A percentile compares a stretch with the other conserved stretches of the same genome.
Conservation (phyloP, 2,329 filamentous ascomycete species). For the Penicillium frequentans region DNA sequence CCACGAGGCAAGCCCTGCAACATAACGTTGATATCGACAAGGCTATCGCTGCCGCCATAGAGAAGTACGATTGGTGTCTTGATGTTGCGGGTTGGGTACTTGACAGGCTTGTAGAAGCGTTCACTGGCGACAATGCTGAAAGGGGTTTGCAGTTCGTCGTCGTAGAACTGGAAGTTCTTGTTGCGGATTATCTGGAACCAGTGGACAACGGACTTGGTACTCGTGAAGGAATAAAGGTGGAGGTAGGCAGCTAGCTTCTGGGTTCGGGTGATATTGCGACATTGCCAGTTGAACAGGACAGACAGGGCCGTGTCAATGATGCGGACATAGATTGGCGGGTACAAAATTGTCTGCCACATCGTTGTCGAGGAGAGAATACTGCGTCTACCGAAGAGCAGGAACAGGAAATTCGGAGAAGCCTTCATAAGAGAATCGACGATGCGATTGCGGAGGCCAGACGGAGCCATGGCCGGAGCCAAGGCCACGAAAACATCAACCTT, state of each 20-base stretch:
- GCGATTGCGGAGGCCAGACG: conserved; percentile 82
- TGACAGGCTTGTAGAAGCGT: conserved; percentile 94
- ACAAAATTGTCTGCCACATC: conserved; percentile 96
- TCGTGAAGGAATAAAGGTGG: conserved; percentile 94
- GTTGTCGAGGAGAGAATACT: conserved; percentile 90
- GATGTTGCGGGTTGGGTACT: conserved; percentile 95
- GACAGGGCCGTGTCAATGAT: conserved; percentile 78
- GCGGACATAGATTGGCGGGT: conserved; percentile 88
- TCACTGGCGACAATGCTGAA: conserved; percentile 68
- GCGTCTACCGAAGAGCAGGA: conserved; percentile 85
- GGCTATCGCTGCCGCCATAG: conserved; percentile 88
- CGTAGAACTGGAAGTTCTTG: conserved; percentile 96
- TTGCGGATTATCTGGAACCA: conserved; percentile 99
- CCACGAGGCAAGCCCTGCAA: conserved; percentile 79
- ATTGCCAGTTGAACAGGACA: conserved; percentile 89
- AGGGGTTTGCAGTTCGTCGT: conserved; percentile 84
- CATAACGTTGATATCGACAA: conserved; percentile 94
- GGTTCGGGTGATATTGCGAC: conserved; percentile 75
- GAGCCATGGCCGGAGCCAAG: conserved; percentile 93
- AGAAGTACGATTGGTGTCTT: conserved; percentile 91
- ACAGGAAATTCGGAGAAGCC: conserved; percentile 87
- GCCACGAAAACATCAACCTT: conserved; percentile 96
- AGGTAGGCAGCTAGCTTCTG: conserved; percentile 96
- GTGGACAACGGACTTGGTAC: conserved; percentile 94
- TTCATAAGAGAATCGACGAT: conserved; percentile 93